Evolutionary conservation across 2,329 filamentous ascomycete genomes (phyloP).

Genomic region (Alternaria metachromatica): DNA sequence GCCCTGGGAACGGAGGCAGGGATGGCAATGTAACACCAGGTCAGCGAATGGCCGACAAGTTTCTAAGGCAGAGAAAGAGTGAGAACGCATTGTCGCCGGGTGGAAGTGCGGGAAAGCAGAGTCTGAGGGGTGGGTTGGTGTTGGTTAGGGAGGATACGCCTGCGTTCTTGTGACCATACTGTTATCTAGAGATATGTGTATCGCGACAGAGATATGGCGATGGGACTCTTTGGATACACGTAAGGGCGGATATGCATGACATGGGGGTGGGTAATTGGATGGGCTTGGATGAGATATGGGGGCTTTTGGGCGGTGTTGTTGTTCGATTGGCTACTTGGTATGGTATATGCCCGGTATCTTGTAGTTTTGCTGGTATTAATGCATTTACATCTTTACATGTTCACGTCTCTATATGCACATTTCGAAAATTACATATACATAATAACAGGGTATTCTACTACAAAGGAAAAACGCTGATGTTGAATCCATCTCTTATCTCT

Average conservation of each 20-base stretch:
- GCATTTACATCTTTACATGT: not conserved
- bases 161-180: constrained; percentile 24
- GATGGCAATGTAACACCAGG: constrained; percentile 36
- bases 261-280: not conserved
- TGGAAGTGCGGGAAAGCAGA: not conserved
- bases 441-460: not conserved
- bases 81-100: constrained; percentile 2
- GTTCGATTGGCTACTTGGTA: not conserved
- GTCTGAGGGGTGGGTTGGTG: constrained; percentile 7
- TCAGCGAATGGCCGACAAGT: constrained; percentile 41
- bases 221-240: not conserved
- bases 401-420: not conserved
- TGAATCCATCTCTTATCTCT: not conserved
- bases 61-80: constrained; percentile 30
- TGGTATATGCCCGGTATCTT: not conserved
- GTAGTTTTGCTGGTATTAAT: not conserved
- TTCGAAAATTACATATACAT: not conserved
- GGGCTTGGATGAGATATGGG: not conserved
- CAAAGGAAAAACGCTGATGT: not conserved
- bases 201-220: not conserved
- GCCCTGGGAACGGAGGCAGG: not conserved
- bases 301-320: not conserved
- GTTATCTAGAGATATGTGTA: not conserved
- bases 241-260: not conserved
- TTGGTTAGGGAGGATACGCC: constrained; percentile 32